Conservation (phyloP, 257 asterid species). For the Ilex aquifolium region DNA sequence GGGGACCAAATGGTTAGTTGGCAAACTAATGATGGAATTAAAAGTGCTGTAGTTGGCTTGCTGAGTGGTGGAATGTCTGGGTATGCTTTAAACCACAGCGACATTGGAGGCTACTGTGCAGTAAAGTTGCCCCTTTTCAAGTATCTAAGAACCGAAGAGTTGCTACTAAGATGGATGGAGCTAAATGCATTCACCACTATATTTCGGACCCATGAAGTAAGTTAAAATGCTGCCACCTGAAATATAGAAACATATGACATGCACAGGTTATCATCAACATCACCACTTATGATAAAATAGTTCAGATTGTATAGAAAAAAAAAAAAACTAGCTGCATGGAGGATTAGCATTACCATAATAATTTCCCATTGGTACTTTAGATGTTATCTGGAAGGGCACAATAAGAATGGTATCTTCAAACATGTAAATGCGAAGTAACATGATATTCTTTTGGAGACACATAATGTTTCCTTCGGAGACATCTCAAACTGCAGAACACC, state of each 20-base stretch:
- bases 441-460: too few species aligned
- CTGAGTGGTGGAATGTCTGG: slow-evolving; percentile 88
- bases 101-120: slow-evolving; percentile 90
- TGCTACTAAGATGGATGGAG: slow-evolving; percentile 93
- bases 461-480: too few species aligned
- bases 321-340: too few species aligned
- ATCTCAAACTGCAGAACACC: too few species aligned
- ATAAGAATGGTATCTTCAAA: neutral
- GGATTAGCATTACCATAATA: too few species aligned
- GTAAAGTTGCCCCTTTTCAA: slow-evolving; percentile 65
- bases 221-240: slow-evolving; percentile 12
- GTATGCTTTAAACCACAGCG: slow-evolving; percentile 88
- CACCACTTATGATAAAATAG: neutral
- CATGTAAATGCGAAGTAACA: neutral
- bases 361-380: neutral
- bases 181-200: slow-evolving; percentile 80
- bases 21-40: slow-evolving; percentile 94
- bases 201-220: slow-evolving; percentile 91
- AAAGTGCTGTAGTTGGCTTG: slow-evolving; percentile 85
- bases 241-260: neutral
- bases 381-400: neutral
- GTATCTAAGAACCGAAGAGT: slow-evolving; percentile 80
- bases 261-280: neutral
- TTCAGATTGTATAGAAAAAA: too few species aligned
- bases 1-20: slow-evolving; percentile 99